A percentile compares a stretch with the other conserved stretches of the same genome.
Conservation (phyloP, 805 yeast species). For the Diddensiella santjacobensis region DNA sequence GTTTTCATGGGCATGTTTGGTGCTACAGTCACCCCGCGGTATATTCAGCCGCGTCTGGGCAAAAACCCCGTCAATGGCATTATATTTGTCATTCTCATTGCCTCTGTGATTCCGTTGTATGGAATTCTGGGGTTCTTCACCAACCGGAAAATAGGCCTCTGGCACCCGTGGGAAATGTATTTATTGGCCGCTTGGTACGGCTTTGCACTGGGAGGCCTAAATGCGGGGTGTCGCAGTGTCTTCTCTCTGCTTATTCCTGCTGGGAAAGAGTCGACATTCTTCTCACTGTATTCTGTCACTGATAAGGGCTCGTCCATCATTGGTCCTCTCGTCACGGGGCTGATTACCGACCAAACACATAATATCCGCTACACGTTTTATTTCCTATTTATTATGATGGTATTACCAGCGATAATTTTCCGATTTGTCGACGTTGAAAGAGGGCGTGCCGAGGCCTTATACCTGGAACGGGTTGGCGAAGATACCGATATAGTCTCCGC, state of each 20-base stretch:
- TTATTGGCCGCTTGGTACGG: constrained; percentile 73
- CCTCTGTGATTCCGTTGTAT: constrained; percentile 64
- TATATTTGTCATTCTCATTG: constrained; percentile 53
- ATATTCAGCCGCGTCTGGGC: constrained; percentile 32
- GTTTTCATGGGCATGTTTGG: constrained; percentile 67
- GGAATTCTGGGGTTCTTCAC: constrained; percentile 65
- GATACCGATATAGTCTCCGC: neutral
- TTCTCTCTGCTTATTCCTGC: constrained; percentile 66
- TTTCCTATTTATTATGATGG: constrained; percentile 51
- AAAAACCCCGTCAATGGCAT: constrained; percentile 47
- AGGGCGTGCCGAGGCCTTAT: constrained; percentile 54
- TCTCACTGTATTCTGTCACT: constrained; percentile 71
- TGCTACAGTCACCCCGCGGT: constrained; percentile 53
- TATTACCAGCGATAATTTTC: constrained; percentile 57
- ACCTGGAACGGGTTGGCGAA: constrained; percentile 32
- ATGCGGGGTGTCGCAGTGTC: constrained; percentile 64
- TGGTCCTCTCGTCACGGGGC: constrained; percentile 71
- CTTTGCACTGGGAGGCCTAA: constrained; percentile 65
- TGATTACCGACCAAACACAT: constrained; percentile 68
- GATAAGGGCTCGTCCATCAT: constrained; percentile 75
- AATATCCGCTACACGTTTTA: constrained; percentile 71
- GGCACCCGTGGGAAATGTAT: constrained; percentile 64
- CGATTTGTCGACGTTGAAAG: constrained; percentile 49
- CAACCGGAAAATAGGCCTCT: constrained; percentile 48
- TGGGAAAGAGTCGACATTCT: constrained; percentile 72